A percentile compares a stretch with the other conserved stretches of the same genome.
Evolutionary conservation across 1,284 basidiomycete genomes (phyloP).

Genomic region (Boletellus deceptivus): DNA sequence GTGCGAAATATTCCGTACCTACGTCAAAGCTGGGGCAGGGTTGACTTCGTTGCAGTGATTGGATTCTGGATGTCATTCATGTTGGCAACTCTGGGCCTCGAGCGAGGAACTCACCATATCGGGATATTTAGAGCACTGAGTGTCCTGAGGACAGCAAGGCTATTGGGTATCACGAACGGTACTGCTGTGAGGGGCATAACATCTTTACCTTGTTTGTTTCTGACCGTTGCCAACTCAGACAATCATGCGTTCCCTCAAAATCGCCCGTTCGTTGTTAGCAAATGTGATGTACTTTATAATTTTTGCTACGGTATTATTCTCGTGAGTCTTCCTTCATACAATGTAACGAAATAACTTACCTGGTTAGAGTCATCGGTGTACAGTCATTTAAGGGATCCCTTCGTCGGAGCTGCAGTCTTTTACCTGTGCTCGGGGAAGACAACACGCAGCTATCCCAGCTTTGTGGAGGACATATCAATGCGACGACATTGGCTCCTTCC

Average conservation of each 20-base stretch:
- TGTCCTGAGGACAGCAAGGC: constrained; percentile 79
- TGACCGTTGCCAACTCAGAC: constrained; percentile 49
- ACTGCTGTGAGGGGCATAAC: constrained; percentile 64
- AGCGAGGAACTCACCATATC: constrained; percentile 69
- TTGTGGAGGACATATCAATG: constrained; percentile 81
- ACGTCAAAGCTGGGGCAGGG: constrained; percentile 91
- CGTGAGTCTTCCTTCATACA: constrained; percentile 45
- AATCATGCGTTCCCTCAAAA: constrained; percentile 92
- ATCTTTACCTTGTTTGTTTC: neutral
- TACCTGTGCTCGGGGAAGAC: constrained; percentile 49
- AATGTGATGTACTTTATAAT: constrained; percentile 90
- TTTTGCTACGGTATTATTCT: constrained; percentile 89
- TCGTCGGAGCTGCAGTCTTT: constrained; percentile 60
- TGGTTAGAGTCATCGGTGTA: constrained; percentile 79
- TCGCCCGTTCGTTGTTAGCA: constrained; percentile 82
- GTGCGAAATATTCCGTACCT: constrained; percentile 78
- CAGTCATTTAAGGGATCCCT: constrained; percentile 88
- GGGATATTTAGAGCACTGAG: constrained; percentile 90
- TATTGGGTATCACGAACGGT: constrained; percentile 88
- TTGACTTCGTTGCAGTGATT: constrained; percentile 84
- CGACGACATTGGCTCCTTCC: constrained; percentile 44
- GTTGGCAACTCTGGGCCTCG: constrained; percentile 65
- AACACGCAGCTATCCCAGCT: constrained; percentile 51
- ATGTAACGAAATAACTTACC: neutral
- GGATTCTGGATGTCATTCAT: constrained; percentile 82